Conservation (phyloP, 2,329 filamentous ascomycete genomes). For the Botryotinia narcissicola region DNA sequence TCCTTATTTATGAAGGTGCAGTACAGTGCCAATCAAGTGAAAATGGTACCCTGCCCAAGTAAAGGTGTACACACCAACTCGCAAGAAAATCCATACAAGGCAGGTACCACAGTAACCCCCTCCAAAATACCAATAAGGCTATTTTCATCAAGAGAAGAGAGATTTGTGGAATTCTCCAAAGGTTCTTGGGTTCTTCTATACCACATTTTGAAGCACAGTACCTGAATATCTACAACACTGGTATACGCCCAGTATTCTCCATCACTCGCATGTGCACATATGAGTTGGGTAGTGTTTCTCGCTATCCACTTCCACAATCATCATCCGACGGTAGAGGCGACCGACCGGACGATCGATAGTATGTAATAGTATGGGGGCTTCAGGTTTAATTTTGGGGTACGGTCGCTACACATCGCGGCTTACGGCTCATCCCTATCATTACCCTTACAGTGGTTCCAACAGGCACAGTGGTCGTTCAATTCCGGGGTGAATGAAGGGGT, state of each 20-base stretch:
- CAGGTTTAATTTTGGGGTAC: background rate
- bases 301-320: constrained; percentile 1
- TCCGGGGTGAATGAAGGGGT: background rate
- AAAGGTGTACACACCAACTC: background rate
- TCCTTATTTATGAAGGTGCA: background rate
- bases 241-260: background rate
- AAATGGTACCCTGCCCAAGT: background rate
- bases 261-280: background rate
- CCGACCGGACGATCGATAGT: background rate
- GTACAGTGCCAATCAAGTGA: background rate
- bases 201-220: constrained; percentile 1
- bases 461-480: background rate
- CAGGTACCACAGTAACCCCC: background rate
- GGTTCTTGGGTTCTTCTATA: constrained; percentile 6
- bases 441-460: constrained; percentile 6
- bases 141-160: background rate
- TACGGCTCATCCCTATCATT: constrained; percentile 9
- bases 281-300: background rate
- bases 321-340: constrained; percentile 1
- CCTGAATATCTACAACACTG: background rate
- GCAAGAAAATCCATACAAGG: background rate
- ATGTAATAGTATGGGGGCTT: background rate
- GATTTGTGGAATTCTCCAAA: background rate
- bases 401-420: constrained; percentile 4
- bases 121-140: background rate